Base-by-base conservation (phyloP, 495 filamentous ascomycete genomes). In the Apodospora peruviana region DNA sequence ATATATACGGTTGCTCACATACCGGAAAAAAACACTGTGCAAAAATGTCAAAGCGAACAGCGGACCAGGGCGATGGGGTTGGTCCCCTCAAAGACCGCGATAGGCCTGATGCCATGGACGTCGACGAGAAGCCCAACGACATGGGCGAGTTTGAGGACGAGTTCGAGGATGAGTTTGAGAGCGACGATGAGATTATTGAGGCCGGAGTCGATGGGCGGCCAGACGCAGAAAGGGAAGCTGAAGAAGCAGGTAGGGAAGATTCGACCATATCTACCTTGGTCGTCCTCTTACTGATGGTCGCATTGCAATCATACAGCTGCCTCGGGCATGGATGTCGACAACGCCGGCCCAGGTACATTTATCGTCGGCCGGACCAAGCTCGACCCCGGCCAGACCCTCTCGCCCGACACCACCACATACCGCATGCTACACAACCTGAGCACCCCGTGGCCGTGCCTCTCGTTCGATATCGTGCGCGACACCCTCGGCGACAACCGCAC, bases 111-210 rank as follows among this genome's bases (percentile, higher is more conserved):
- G 69, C 72, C 24, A 72, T 73, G 63, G 74, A 73, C 35, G 51
- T 76, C 4, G 73, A 71, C 51, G 66, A 71, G 45, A 81, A 89
- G 47, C 61, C 66, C 45, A 68, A 73, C 55, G 87, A 90, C 44
- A 85, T 84, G 71, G 87, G 87, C 60, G 88, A 93, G 51, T 96
- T 95, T 53, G 91, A 96, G 66, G 91, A 97, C 68, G 88, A 96
- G 55, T 97, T 85, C 52, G 91, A 95, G 67, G 91, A 96, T 58
- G 91, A 97, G 59, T 97, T 88, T 59, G 91, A 96, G 74, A 95
- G 89, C 59, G 91, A 96, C 56, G 90, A 96, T 61, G 91, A 97
- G 70, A 86, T 97, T 40, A 66, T 96, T 43, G 93, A 96, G 70
- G 91, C 91, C 22, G 93, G 90, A 44, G 88, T 94, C 14, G 91